These are phyloP conservation scores for Fusarium xylarioides DNA, from an alignment of 2,329 filamentous ascomycete genomes.

Conservation along the genomic window DNA sequence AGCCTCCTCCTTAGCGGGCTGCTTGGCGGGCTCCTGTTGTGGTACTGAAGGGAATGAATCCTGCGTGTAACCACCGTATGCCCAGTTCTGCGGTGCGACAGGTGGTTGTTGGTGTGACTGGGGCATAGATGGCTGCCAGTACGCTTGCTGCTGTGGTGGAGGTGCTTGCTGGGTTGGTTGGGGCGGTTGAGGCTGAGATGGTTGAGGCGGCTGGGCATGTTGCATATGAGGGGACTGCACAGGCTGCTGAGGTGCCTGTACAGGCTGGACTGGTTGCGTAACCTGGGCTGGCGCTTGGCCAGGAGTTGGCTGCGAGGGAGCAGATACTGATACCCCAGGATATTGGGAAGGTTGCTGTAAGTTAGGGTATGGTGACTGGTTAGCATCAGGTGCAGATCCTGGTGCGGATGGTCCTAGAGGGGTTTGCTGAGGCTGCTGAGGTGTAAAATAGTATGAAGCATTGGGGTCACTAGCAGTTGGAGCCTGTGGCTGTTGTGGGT, in stretches of 20 bases:
- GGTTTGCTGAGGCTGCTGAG: conserved; percentile 49
- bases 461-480: conserved; percentile 58
- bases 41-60: conserved; percentile 72
- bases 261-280: conserved; percentile 36
- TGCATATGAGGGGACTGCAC: conserved; percentile 24
- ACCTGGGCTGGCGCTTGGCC: conserved; percentile 39
- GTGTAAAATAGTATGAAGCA: conserved; percentile 67
- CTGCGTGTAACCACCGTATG: conserved; percentile 63
- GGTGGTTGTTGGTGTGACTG: conserved; percentile 43
- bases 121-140: conserved; percentile 49
- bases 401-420: conserved; percentile 51
- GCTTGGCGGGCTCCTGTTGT: conserved; percentile 51
- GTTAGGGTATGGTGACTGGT: conserved; percentile 62
- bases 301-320: conserved; percentile 46
- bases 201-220: conserved; percentile 46
- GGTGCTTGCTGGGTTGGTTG: conserved; percentile 40
- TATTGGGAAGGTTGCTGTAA: conserved; percentile 59
- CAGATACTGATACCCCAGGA: conserved; percentile 54
- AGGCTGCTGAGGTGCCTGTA: conserved; percentile 45
- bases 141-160: conserved; percentile 47
- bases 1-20: conserved; percentile 75
- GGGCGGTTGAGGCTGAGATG: conserved; percentile 44
- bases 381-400: conserved; percentile 52
- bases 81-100: conserved; percentile 53
- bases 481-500: conserved; percentile 42